Evolutionary conservation across 441 rosid genomes (phyloP).

Genomic region (Gossypium schwendimanii): DNA sequence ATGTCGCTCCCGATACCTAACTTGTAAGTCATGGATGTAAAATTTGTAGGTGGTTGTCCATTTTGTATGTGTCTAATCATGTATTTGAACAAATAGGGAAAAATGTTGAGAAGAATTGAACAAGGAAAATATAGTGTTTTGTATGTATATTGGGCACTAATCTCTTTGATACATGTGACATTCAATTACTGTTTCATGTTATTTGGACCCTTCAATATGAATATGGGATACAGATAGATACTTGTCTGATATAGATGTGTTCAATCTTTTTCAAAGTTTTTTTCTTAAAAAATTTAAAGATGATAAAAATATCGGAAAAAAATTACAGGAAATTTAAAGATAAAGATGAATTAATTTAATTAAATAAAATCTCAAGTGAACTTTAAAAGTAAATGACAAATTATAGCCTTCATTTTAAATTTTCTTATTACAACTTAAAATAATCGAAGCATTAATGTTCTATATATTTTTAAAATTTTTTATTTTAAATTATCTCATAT

Average conservation of each 20-base stretch:
- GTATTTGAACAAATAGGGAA: conserved; percentile 12
- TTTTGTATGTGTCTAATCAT: not conserved
- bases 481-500: too few species aligned
- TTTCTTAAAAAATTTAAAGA: too few species aligned
- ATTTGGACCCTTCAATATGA: not conserved
- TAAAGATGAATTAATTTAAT: too few species aligned
- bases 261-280: not conserved
- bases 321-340: too few species aligned
- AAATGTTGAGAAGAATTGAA: not conserved
- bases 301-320: too few species aligned
- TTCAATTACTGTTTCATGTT: not conserved
- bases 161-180: conserved; percentile 10
- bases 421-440: too few species aligned
- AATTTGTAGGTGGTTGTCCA: conserved; percentile 13
- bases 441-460: too few species aligned
- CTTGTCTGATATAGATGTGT: not conserved
- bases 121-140: not conserved
- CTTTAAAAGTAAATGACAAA: too few species aligned
- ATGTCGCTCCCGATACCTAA: not conserved
- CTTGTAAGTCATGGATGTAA: conserved; percentile 22
- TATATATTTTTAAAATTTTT: too few species aligned
- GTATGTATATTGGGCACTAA: conserved; percentile 12
- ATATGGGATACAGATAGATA: too few species aligned
- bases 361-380: too few species aligned
- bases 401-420: too few species aligned